Conservation (phyloP, 2,329 filamentous ascomycete species). For the Metarhizium album region DNA sequence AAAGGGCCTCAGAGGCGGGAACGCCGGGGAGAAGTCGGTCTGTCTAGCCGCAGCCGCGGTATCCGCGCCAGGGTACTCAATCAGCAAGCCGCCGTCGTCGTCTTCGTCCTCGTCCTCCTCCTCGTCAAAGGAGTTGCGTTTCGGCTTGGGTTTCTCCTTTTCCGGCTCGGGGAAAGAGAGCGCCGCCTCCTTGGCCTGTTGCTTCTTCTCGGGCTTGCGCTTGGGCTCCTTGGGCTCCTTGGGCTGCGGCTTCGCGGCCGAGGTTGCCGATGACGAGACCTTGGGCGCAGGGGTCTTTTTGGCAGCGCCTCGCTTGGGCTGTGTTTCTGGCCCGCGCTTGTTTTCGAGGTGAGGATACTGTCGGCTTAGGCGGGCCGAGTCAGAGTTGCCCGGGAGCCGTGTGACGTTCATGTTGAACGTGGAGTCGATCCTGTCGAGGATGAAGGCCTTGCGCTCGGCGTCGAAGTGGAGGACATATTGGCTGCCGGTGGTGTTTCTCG, state of each 20-base stretch:
- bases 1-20: constrained; percentile 37
- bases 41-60: constrained; percentile 17
- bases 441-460: constrained; percentile 59
- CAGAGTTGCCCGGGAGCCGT: constrained; percentile 53
- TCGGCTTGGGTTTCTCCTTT: constrained; percentile 21
- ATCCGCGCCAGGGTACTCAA: constrained; percentile 49
- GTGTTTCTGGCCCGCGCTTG: constrained; percentile 15
- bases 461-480: constrained; percentile 69
- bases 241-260: constrained; percentile 3
- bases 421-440: constrained; percentile 73
- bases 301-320: constrained; percentile 14
- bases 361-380: constrained; percentile 51
- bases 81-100: constrained; percentile 44
- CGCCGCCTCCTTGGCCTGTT: constrained; percentile 25
- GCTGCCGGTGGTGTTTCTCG: constrained; percentile 41
- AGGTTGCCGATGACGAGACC: constrained; percentile 1
- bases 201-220: constrained; percentile 23
- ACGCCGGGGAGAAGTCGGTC: constrained; percentile 38
- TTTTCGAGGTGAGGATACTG: constrained; percentile 55
- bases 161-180: constrained; percentile 22
- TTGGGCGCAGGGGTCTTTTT: constrained; percentile 15
- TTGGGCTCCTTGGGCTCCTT: constrained; percentile 14
- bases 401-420: constrained; percentile 81
- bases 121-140: constrained; percentile 21
- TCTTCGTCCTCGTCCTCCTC: constrained; percentile 45